phyloP scores from a whole-genome alignment of 257 asterid species.

The Eucommia ulmoides region DNA sequence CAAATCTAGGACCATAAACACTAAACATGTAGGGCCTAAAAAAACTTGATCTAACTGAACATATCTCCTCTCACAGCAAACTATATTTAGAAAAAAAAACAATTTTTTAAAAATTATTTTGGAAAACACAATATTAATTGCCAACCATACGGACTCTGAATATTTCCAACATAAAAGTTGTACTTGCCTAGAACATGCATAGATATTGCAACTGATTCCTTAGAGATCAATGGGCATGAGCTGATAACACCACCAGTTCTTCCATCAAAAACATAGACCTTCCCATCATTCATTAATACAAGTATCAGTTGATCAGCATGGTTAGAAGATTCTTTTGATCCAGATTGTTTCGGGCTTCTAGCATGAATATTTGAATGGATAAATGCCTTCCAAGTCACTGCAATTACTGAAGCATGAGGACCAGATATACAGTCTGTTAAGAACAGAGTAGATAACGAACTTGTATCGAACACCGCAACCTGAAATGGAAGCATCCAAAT shows the following conservation, averaged over 20 bases:
- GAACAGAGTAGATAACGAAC: constrained; percentile 45
- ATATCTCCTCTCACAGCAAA: too few relatives aligned
- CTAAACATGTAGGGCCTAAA: too few relatives aligned
- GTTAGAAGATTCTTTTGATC: constrained; percentile 26
- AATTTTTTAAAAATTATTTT: too few relatives aligned
- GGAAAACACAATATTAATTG: too few relatives aligned
- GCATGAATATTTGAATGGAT: constrained; percentile 11
- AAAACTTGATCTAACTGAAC: too few relatives aligned
- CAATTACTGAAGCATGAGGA: constrained; percentile 30
- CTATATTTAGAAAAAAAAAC: too few relatives aligned
- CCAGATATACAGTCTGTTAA: constrained; percentile 34
- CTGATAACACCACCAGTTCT: constrained; percentile 35
- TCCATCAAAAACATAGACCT: constrained; percentile 40
- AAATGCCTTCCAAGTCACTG: constrained; percentile 33
- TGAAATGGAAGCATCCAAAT: constrained; percentile 28
- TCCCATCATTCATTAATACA: constrained; percentile 50
- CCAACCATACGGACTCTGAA: too few relatives aligned
- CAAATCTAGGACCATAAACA: too few relatives aligned
- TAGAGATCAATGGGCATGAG: constrained; percentile 44
- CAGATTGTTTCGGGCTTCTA: constrained; percentile 28
- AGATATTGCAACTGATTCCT: constrained; percentile 55
- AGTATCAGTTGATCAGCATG: constrained; percentile 33
- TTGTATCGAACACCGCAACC: constrained; percentile 71
- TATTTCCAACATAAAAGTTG: constrained; percentile 8
- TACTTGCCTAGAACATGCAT: constrained; percentile 74